Evolutionary conservation across 176 grass and related monocot species (phyloP), one percentile per base, ranked within the genome.

Genomic region (Eragrostis curvula): DNA sequence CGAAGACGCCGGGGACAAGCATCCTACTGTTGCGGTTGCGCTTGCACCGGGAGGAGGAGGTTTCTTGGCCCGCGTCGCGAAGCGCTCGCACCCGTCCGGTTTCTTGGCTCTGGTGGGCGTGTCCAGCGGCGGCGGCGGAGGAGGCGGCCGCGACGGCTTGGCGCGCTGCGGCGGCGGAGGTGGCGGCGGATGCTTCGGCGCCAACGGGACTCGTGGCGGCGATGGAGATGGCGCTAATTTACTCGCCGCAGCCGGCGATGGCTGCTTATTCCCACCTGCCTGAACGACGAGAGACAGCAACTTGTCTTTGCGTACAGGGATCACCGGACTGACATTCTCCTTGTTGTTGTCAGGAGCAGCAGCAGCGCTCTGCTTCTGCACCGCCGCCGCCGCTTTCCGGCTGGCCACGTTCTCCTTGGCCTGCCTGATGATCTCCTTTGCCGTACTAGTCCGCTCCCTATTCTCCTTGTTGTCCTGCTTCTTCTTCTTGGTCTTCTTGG

Each of bases 31-130:
- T n/a, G n/a, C n/a, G n/a, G 9, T 20, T 36, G 3, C 32, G 32
- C 32, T 36, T 36, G 32, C 32, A 4, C 32, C 32, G 32, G 32
- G 32, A 36, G 32, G 32, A 36, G 32, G 32, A 0, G 89, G 79
- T 40, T 89, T 93, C 84, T 95, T 93, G 60, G 95, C 84, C 88
- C 88, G 72, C 65, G 79, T 91, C 4, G 90, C 91, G 90, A 98
- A 95, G 27, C 96, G 92, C 78, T 94, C 92, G 53, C 74, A 88
- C 9, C 81, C 89, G 46, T 85, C 91, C 0, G 72, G 88, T 64
- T 79, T 86, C 48, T 36, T 90, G 16, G 71, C 30, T 66, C 59
- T 25, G 6, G 56, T 0, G 0, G 79, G 27, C 15, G 74, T 74
- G 17, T 66, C 80, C 0, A 71, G 74, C 43, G 74, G 86, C 6